Conservation (phyloP, 1,284 basidiomycete genomes). For the Cutaneotrichosporon sp. region DNA sequence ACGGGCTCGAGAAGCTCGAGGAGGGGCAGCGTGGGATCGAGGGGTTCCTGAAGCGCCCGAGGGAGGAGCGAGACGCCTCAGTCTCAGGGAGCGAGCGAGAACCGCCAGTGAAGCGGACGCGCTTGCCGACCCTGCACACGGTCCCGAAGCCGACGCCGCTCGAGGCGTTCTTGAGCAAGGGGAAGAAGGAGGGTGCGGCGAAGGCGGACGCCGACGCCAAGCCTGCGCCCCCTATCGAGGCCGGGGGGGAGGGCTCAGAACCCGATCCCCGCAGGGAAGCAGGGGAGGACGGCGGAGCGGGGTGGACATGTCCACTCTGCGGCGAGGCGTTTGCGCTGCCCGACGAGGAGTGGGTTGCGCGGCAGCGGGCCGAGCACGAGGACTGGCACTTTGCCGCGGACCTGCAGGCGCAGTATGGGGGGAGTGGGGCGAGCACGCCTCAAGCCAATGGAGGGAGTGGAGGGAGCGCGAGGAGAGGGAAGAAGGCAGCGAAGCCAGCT, state of each 20-base stretch:
- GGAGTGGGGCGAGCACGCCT: background rate
- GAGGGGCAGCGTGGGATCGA: slow-evolving; percentile 83
- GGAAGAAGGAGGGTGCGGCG: no score
- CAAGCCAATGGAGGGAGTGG: slow-evolving; percentile 1
- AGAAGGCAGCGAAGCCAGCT: slow-evolving; percentile 52
- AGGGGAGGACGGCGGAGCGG: background rate
- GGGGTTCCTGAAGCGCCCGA: slow-evolving; percentile 64
- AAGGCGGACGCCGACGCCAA: no score
- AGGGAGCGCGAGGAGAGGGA: slow-evolving; percentile 25
- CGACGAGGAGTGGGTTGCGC: slow-evolving; percentile 34
- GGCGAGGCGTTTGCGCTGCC: slow-evolving; percentile 18
- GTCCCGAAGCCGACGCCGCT: slow-evolving; percentile 28
- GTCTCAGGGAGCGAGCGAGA: background rate
- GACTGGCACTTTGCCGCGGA: slow-evolving; percentile 86
- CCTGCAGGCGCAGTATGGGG: slow-evolving; percentile 56
- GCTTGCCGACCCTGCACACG: slow-evolving; percentile 36
- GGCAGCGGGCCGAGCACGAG: slow-evolving; percentile 69
- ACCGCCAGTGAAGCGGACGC: slow-evolving; percentile 32
- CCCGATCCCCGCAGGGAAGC: no score
- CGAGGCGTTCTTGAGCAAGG: slow-evolving; percentile 31
- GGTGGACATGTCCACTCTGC: slow-evolving; percentile 34
- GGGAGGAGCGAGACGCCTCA: background rate
- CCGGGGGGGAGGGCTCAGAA: no score
- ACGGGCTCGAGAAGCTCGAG: slow-evolving; percentile 77
- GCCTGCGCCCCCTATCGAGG: no score